These are phyloP conservation scores for Tuber calosporum DNA, from an alignment of 495 filamentous ascomycete genomes.

Conservation along the genomic window DNA sequence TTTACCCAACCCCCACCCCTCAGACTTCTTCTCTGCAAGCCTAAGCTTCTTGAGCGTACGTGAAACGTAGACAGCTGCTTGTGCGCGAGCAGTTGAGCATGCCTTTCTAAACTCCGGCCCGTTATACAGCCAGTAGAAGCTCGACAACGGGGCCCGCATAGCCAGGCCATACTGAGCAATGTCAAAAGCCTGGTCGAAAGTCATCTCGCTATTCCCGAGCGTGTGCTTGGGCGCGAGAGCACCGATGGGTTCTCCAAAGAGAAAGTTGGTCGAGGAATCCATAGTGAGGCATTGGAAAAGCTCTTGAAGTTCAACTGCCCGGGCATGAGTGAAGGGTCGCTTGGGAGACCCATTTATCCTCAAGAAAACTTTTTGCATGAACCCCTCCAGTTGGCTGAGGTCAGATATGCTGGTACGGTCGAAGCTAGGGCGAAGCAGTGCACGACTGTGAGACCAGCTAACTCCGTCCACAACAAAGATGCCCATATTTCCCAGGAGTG, in stretches of 20 bases:
- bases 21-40: slow-evolving; percentile 36
- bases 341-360: slow-evolving; percentile 6
- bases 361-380: slow-evolving; percentile 26
- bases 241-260: slow-evolving; percentile 47
- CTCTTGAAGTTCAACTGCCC: slow-evolving; percentile 47
- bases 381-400: slow-evolving; percentile 26
- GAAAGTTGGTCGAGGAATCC: slow-evolving; percentile 45
- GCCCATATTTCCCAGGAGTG: slow-evolving; percentile 48
- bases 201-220: slow-evolving; percentile 12
- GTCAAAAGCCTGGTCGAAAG: slow-evolving; percentile 30
- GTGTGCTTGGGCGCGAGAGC: slow-evolving; percentile 34
- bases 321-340: neutral
- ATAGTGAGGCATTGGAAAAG: slow-evolving; percentile 50
- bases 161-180: slow-evolving; percentile 38
- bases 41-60: slow-evolving; percentile 39
- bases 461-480: slow-evolving; percentile 53
- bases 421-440: slow-evolving; percentile 54
- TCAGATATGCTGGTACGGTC: slow-evolving; percentile 45
- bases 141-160: slow-evolving; percentile 50
- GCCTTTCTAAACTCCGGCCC: slow-evolving; percentile 48
- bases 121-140: slow-evolving; percentile 49
- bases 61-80: slow-evolving; percentile 45
- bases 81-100: slow-evolving; percentile 45
- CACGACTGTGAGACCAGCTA: slow-evolving; percentile 51
- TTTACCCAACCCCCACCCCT: neutral